Base-by-base conservation (phyloP, 257 asterid species). In the Scutellaria minor region DNA sequence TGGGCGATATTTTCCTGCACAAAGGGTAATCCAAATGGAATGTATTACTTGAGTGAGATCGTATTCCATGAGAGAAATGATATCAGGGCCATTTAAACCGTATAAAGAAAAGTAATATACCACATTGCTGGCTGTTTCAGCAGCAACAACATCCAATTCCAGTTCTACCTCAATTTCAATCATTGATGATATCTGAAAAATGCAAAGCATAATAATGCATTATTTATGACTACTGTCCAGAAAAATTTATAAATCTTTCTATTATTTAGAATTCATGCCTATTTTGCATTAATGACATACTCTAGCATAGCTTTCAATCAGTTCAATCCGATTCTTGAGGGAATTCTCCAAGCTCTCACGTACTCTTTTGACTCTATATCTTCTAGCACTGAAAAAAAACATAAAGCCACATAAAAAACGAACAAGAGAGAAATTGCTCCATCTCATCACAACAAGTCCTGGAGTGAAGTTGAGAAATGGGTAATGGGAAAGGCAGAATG, bases 271-370 rank as follows among this genome's bases (percentile, higher is more conserved):
- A 53, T 12, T 44, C 18, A 18, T 24, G 73, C 44, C 59, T 5
- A 62, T 68, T 48, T 45, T 22, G 59, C 6, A 18, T 24, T 15
- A 47, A 62, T 70, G 42, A 75, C 96, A 5, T 80, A 93, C 97
- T 81, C 96, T 89, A 61, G 98, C 96, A 84, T 89, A 94, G 89
- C 96, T 91, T 75, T 91, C 98, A 68, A 94, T 94, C 74, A 94
- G 80, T 64, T 94, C 97, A 70, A 94, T 91, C 82, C 95, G 87
- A 81, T 81, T 91, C 85, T 79, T 68, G 74, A 94, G 89, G 68
- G 97, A 91, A 80, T 48, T 78, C 78, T 91, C 93, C 79, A 94
- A 78, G 77, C 90, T 82, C 79, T 89, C 96, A 3, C 95, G 95
- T 22, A 88, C 98, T 80, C 80, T 89, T 84, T 81, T 82, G 35